phyloP scores from a whole-genome alignment of 2,329 filamentous ascomycete genomes.

The Massarina eburnea region DNA sequence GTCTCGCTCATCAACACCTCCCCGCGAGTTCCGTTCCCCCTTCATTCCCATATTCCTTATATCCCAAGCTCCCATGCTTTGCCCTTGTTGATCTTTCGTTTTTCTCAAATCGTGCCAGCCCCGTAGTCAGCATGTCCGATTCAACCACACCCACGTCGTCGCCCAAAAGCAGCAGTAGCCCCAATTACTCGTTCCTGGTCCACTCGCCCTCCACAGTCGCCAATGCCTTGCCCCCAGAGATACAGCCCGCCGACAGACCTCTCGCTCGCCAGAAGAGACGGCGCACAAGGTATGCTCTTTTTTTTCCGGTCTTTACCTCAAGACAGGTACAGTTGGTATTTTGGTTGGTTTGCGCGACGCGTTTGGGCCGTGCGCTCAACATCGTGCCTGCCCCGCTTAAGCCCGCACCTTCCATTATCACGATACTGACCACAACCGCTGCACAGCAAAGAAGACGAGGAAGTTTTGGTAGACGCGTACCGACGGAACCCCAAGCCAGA shows the following conservation, averaged over 20 bases:
- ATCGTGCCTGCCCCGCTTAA: background rate
- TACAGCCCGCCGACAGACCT: constrained; percentile 58
- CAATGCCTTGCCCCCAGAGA: constrained; percentile 57
- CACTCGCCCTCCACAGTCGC: constrained; percentile 60
- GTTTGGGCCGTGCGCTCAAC: constrained; percentile 12
- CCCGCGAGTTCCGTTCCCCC: constrained; percentile 13
- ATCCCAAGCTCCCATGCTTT: constrained; percentile 9
- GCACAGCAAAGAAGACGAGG: constrained; percentile 70
- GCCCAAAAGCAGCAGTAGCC: constrained; percentile 41
- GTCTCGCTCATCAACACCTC: background rate
- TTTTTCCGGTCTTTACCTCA: constrained; percentile 12
- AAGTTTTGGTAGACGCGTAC: constrained; percentile 84
- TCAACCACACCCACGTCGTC: constrained; percentile 22
- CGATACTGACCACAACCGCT: constrained; percentile 27
- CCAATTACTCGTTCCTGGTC: constrained; percentile 55
- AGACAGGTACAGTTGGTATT: constrained; percentile 18
- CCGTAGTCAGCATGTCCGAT: constrained; percentile 15
- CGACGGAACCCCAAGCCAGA: constrained; percentile 85
- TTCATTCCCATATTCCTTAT: background rate
- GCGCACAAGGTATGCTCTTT: constrained; percentile 58
- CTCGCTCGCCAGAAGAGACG: constrained; percentile 62
- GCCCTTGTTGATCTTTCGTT: constrained; percentile 15
- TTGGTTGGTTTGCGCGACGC: constrained; percentile 25
- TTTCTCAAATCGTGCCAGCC: constrained; percentile 5
- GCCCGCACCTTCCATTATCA: constrained; percentile 16